phyloP scores from a whole-genome alignment of 768 basidiomycete species.

The Crepidotus variabilis region DNA sequence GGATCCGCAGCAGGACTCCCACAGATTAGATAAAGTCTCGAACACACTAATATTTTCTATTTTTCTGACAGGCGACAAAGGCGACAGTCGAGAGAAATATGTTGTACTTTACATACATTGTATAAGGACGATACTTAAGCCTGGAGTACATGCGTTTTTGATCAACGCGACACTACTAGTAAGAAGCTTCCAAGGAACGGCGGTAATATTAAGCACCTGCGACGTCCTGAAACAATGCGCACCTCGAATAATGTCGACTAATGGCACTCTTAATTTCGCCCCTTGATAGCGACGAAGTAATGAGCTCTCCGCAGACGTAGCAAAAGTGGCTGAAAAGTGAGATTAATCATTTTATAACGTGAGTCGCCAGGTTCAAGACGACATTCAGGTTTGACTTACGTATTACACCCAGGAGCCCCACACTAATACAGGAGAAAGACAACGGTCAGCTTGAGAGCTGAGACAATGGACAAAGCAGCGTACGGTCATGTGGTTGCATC shows the following conservation, averaged over 20 bases:
- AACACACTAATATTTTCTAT: no score
- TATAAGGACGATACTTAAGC: background rate
- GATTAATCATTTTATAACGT: background rate
- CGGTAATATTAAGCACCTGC: background rate
- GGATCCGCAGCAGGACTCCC: background rate
- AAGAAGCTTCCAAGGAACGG: no score
- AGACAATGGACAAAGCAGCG: conserved; percentile 12
- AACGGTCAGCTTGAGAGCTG: background rate
- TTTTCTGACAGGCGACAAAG: no score
- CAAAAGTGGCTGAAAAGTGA: conserved; percentile 40
- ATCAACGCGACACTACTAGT: no score
- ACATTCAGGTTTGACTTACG: conserved; percentile 17
- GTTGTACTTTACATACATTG: no score
- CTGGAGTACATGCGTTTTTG: no score
- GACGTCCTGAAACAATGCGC: conserved; percentile 4
- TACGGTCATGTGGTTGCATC: conserved; percentile 59
- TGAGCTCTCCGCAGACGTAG: conserved; percentile 43
- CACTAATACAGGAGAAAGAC: conserved; percentile 29
- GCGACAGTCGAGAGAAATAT: no score
- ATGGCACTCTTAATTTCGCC: conserved; percentile 6
- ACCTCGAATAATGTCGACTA: conserved; percentile 9
- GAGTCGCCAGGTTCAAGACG: conserved; percentile 15
- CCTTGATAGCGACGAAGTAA: conserved; percentile 22
- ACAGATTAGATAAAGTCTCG: background rate
- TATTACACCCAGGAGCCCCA: conserved; percentile 50